These are phyloP conservation scores for Suhomyces anneliseae DNA, from an alignment of 1,139 yeast species.

Conservation along the genomic window DNA sequence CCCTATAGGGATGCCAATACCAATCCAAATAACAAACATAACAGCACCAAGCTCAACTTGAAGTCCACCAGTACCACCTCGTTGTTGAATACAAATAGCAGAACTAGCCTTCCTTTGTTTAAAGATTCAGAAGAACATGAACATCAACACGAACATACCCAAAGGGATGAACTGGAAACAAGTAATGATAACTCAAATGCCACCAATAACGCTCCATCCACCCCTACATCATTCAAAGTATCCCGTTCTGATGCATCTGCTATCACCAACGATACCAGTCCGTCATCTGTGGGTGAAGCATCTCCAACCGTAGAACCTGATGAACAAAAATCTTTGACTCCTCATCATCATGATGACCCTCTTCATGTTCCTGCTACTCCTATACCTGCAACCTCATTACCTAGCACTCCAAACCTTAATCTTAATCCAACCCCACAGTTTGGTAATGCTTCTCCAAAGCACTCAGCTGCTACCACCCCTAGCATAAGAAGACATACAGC, in stretches of 20 bases:
- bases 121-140: background rate
- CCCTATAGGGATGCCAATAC: slow-evolving; percentile 1
- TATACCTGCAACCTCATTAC: slow-evolving; percentile 23
- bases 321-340: background rate
- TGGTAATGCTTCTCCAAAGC: background rate
- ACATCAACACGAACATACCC: background rate
- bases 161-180: background rate
- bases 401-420: background rate
- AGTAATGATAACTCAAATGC: slow-evolving; percentile 3
- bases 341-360: slow-evolving; percentile 8
- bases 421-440: background rate
- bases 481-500: slow-evolving; percentile 25
- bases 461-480: background rate
- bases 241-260: slow-evolving; percentile 25
- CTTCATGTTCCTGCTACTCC: slow-evolving; percentile 10
- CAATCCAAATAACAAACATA: background rate
- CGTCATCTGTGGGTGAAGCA: slow-evolving; percentile 25
- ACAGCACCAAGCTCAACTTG: slow-evolving; percentile 3
- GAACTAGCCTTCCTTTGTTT: background rate
- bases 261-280: slow-evolving; percentile 35
- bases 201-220: slow-evolving; percentile 24
- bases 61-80: background rate
- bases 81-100: background rate
- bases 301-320: slow-evolving; percentile 3
- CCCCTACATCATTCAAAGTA: slow-evolving; percentile 35